Evolutionary conservation across 768 basidiomycete species (phyloP).

Genomic region (Leccinum imitatum): DNA sequence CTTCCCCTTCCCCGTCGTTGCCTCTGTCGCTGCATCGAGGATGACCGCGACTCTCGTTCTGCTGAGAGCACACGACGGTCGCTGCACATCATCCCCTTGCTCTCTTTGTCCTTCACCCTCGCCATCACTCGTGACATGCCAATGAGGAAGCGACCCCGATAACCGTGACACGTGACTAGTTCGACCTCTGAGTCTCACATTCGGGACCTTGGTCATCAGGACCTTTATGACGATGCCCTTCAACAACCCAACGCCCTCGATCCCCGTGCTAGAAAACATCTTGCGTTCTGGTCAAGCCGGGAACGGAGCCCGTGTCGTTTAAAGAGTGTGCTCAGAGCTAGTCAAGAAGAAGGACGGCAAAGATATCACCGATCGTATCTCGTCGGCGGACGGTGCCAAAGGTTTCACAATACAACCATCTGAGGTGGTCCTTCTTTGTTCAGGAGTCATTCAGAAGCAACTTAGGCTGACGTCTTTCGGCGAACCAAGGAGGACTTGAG

Average conservation of each 20-base stretch:
- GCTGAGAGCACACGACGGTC: no score
- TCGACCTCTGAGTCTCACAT: no score
- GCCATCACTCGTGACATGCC: no score
- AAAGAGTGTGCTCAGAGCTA: slow-evolving; percentile 41
- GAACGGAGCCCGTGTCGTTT: slow-evolving; percentile 45
- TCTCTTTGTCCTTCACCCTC: no score
- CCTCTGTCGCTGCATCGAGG: no score
- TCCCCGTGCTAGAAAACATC: slow-evolving; percentile 28
- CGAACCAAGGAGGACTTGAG: no score
- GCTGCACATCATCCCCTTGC: no score
- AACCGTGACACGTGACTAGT: no score
- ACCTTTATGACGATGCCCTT: not conserved
- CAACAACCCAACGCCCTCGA: slow-evolving; percentile 20
- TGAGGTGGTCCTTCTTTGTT: not conserved
- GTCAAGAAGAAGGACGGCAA: slow-evolving; percentile 24
- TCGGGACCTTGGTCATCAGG: slow-evolving; percentile 7
- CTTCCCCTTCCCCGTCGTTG: no score
- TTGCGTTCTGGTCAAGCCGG: slow-evolving; percentile 36
- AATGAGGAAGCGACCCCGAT: no score
- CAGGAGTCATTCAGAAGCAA: slow-evolving; percentile 32
- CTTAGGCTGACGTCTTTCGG: no score
- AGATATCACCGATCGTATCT: slow-evolving; percentile 35
- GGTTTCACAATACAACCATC: slow-evolving; percentile 4
- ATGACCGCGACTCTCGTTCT: no score
- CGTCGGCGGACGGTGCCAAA: slow-evolving; percentile 42